Base-by-base conservation (phyloP, 192 early-diverging fungal genomes). In the Coemansia sp. region DNA sequence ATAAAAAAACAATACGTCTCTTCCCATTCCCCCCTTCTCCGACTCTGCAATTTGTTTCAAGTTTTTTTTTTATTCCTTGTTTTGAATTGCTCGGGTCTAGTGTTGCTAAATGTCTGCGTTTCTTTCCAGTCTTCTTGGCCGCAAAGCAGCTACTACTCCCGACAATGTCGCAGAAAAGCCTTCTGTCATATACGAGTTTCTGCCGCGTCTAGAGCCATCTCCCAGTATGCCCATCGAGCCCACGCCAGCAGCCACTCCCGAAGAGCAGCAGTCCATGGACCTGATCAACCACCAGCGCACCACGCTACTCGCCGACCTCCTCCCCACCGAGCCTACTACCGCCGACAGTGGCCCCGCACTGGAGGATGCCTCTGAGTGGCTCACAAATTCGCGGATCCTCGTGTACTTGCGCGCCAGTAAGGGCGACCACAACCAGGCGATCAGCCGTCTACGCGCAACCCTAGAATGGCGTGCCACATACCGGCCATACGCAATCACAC, bases 391-490 rank as follows among this genome's bases (percentile, higher is more conserved):
- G 51, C 89, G 87, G 53, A 75, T 91, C 17, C 77, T 89, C 19
- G 73, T 91, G 3, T 93, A 92, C 65, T 65, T 93, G 73, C 79
- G 87, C 2, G 86, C 89, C 9, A 84, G 79, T 58, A 92, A 92
- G 60, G 89, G 88, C 87, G 79, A 92, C 62, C 36, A 77, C 1
- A 59, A 65, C 14, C 76, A 83, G 17, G 83, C 92, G 29, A 74
- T 83, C 17, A 73, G 63, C 24, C 82, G 89, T 27, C 68, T 97
- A n/a, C 84, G 88, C 63, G 85, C 71, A 19, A 91, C 92, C 4
- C 70, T 97, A 6, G 71, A 77, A 57, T 97, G 95, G 95, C 85
- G 90, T 27, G 71, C 88, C 51, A 80, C 83, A 7, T 94, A 88
- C 79, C 75, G 86, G 12, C 93, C 94, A 8, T 77, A 88, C 36